These are phyloP conservation scores for Spergularia bocconei DNA, from an alignment of 148 eudicot genomes.

Conservation along the genomic window DNA sequence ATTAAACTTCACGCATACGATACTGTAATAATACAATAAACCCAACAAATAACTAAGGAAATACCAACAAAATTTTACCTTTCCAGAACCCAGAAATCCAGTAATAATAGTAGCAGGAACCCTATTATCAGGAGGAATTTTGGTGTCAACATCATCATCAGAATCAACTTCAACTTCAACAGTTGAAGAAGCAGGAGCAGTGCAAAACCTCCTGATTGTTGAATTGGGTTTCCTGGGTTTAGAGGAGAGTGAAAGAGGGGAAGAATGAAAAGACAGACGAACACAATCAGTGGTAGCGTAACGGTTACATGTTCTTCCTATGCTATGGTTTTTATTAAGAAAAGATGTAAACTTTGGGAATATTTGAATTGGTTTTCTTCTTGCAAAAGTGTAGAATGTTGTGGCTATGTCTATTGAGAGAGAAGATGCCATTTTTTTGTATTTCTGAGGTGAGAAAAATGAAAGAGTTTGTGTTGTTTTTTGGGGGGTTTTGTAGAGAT, in stretches of 20 bases:
- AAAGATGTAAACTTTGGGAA: conserved; percentile 18
- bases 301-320: conserved; percentile 3
- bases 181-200: conserved; percentile 32
- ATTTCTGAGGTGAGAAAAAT: neutral
- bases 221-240: conserved; percentile 13
- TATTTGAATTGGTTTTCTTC: conserved; percentile 26
- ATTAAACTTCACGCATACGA: neutral
- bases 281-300: neutral
- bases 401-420: conserved; percentile 51
- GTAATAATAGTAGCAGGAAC: conserved; percentile 96
- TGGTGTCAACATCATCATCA: conserved; percentile 51
- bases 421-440: conserved; percentile 52
- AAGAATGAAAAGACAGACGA: neutral
- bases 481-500: too few relatives aligned
- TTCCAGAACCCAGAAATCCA: conserved; percentile 94
- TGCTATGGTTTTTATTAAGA: conserved; percentile 14
- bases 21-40: neutral
- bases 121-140: conserved; percentile 79
- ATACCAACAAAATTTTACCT: conserved; percentile 37
- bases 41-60: neutral
- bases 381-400: conserved; percentile 39
- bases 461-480: too few relatives aligned
- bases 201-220: conserved; percentile 31
- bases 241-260: conserved; percentile 1
- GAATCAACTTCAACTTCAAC: conserved; percentile 37